Base-by-base conservation (phyloP, 2,329 filamentous ascomycete species). In the Knoxdaviesia capensis region DNA sequence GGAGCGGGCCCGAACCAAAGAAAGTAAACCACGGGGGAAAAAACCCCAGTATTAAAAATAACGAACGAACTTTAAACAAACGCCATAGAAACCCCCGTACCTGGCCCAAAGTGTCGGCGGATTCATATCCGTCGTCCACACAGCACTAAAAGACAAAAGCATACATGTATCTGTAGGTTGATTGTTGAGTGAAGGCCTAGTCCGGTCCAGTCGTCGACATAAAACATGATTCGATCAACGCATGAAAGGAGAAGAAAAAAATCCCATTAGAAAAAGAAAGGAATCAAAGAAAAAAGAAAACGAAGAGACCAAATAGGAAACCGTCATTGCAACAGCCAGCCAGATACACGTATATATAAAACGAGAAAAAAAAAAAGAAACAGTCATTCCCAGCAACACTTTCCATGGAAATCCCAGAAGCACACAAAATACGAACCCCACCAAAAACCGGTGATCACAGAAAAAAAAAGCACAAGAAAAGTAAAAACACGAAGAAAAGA, bases 231-330 rank as follows among this genome's bases (percentile, higher is more conserved):
- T 20, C 20, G 20, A 3, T 20, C 20, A 20, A 20, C 3, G 20
- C n/a, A 36, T 31, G 47, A 51, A 47, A 51, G 53, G 53, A 53
- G 51, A 49, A 50, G 52, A 51, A 60, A 45, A 41, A 28, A 44
- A 44, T 42, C 34, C n/a, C 35, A 33, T 5, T 20, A 38, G 34
- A 45, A 43, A 41, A 41, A 43, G 38, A 41, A 40, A 41, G 30
- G 37, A 45, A 43, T 37, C 40, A 41, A 39, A 37, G 37, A 41
- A 47, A 47, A 39, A 44, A 41, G 41, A 48, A 42, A 42, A 47
- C 43, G 37, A 41, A 44, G 38, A 11, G 46, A 44, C 46, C 43
- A 48, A 49, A 49, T 39, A 47, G 48, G 48, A 48, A 53, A 49
- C 41, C 43, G 46, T 39, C 30, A 38, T 42, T 45, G 41, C 43